phyloP scores from a whole-genome alignment of 257 asterid genomes.

The Apocynum venetum region DNA sequence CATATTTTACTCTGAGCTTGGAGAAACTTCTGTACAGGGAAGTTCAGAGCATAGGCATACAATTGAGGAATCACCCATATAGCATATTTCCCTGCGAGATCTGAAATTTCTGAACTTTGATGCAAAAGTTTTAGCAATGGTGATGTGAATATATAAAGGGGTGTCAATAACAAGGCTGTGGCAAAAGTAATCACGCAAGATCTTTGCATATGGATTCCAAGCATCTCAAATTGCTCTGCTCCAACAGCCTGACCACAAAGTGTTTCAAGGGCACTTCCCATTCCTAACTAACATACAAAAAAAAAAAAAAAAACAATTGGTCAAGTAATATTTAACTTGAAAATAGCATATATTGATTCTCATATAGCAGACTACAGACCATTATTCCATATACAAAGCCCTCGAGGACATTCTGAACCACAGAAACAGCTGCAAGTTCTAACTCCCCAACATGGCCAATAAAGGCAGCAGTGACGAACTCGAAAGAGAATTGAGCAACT shows the following conservation, averaged over 20 bases:
- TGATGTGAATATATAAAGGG: conserved; percentile 56
- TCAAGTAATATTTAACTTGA: background rate
- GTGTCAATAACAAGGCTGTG: conserved; percentile 47
- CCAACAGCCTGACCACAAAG: conserved; percentile 92
- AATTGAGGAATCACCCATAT: conserved; percentile 72
- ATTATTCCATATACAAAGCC: conserved; percentile 77
- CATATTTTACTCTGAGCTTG: conserved; percentile 87
- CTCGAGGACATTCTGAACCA: conserved; percentile 76
- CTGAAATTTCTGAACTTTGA: conserved; percentile 44
- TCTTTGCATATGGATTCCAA: conserved; percentile 71
- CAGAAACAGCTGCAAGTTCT: conserved; percentile 77
- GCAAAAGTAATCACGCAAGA: conserved; percentile 57
- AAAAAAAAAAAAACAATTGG: background rate
- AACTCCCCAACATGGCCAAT: conserved; percentile 72
- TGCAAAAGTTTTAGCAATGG: conserved; percentile 43
- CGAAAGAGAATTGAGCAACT: conserved; percentile 70
- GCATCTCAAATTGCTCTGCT: conserved; percentile 56
- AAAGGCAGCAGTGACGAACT: conserved; percentile 62
- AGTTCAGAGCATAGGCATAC: conserved; percentile 69
- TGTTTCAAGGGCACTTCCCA: conserved; percentile 94
- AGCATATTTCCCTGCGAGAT: conserved; percentile 61
- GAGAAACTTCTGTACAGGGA: conserved; percentile 72
- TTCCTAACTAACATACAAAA: conserved; percentile 57
- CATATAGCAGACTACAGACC: conserved; percentile 28
- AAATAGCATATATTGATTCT: background rate